These are phyloP conservation scores for Colletotrichum eremochloae DNA, from an alignment of 2,329 filamentous ascomycete species.

Conservation along the genomic window DNA sequence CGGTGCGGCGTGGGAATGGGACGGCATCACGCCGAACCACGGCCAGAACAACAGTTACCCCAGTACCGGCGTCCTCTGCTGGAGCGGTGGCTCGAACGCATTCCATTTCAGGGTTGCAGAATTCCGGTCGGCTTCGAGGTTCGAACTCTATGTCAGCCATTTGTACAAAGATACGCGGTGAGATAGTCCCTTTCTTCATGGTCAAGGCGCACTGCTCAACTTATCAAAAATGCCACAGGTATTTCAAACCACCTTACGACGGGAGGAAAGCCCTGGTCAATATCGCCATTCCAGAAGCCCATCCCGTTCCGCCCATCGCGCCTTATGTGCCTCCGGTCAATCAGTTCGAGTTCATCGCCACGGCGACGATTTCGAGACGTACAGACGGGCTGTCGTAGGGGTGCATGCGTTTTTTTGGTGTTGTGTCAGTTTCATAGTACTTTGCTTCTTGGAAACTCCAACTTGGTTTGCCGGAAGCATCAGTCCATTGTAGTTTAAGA, in stretches of 20 bases:
- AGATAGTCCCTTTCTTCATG: neutral
- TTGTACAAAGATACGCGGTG: conserved; percentile 38
- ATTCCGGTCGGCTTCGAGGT: conserved; percentile 41
- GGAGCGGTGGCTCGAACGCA: conserved; percentile 17
- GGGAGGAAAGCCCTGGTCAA: conserved; percentile 35
- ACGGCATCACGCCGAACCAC: conserved; percentile 42
- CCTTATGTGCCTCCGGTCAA: conserved; percentile 33
- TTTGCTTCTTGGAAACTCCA: neutral
- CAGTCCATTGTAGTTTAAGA: conserved; percentile 6
- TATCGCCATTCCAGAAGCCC: conserved; percentile 27
- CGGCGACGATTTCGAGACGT: conserved; percentile 38
- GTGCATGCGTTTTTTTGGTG: neutral
- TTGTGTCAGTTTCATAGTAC: neutral
- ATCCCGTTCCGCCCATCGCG: conserved; percentile 24
- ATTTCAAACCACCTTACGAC: conserved; percentile 25
- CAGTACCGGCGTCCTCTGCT: conserved; percentile 38
- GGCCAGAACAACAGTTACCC: conserved; percentile 48
- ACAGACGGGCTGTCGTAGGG: conserved; percentile 38
- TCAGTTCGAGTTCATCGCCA: conserved; percentile 40
- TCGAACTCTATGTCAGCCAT: conserved; percentile 38
- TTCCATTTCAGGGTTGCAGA: conserved; percentile 39
- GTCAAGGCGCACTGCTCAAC: conserved; percentile 1
- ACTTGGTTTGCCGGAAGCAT: neutral
- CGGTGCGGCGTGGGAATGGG: conserved; percentile 45
- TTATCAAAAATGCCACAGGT: conserved; percentile 8